Evolutionary conservation across 179 eudicot species (phyloP).

Genomic region (Dionaea muscipula): DNA sequence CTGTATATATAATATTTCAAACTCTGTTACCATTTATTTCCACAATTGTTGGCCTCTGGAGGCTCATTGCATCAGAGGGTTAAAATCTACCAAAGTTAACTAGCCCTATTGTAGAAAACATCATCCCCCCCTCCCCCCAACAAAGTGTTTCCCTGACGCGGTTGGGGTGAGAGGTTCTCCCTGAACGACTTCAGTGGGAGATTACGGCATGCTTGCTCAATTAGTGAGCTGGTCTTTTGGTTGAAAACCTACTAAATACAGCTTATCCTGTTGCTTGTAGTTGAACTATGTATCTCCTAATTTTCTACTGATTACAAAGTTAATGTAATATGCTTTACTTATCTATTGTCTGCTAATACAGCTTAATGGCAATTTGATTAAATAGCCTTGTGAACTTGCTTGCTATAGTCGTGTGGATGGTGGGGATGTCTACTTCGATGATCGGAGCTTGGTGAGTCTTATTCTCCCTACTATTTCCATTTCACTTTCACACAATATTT

Average conservation of each 20-base stretch:
- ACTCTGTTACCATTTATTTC: no score
- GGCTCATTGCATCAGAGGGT: no score
- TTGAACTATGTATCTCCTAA: not conserved
- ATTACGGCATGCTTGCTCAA: no score
- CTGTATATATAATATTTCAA: no score
- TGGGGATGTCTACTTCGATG: constrained; percentile 89
- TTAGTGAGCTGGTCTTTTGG: not conserved
- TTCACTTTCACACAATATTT: constrained; percentile 2
- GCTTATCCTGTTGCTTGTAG: not conserved
- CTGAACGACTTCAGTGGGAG: no score
- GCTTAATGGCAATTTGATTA: constrained; percentile 38
- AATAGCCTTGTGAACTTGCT: constrained; percentile 85
- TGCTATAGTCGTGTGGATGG: constrained; percentile 92
- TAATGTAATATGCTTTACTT: constrained; percentile 17
- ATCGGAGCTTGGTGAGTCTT: constrained; percentile 76
- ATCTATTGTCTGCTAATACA: constrained; percentile 37
- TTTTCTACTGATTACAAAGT: constrained; percentile 10
- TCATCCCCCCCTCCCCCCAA: no score
- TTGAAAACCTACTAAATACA: not conserved
- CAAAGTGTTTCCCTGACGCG: no score
- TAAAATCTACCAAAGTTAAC: no score
- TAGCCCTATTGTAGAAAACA: no score
- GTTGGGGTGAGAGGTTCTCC: no score
- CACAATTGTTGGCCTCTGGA: no score
- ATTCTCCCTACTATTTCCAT: constrained; percentile 1